Evolutionary conservation across 2,329 filamentous ascomycete species (phyloP), one percentile per base, ranked within the genome.

Genomic region (Aspergillus persii): DNA sequence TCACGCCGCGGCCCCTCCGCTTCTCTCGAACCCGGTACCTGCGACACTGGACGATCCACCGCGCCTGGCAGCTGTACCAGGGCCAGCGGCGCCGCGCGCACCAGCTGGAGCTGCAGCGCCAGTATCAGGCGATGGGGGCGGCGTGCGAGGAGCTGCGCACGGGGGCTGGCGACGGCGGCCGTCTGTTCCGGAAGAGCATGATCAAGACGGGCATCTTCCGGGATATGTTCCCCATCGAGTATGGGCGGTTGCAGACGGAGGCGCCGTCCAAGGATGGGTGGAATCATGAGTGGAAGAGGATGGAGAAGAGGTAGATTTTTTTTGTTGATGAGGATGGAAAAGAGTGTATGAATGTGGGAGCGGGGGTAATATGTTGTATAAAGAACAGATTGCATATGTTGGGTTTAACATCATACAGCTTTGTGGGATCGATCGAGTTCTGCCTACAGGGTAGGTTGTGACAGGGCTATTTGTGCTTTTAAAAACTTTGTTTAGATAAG

Each of bases 41-140:
- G 64, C 91, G 95, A 50, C 95, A 99, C 83, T 99, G 95, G 95
- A 98, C 95, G 54, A 98, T 99, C 77, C 93, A 98, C 82, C 92
- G 95, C 68, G 94, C 94, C 26, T 98, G 93, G 92, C 84, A 91
- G 69, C 83, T 98, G 31, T 89, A 89, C 78, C 87, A 88, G 69
- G 84, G 88, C 67, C 85, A 90, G 73, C 83, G 87, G 69, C 87
- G 87, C 52, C 81, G 84, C 64, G 78, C 80, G 39, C 83, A 86
- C 54, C 83, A 90, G 72, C 79, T 83, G 56, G 91, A 93, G 74
- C 83, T 97, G 50, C 86, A 92, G 79, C 83, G 90, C 47, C 86
- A 86, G 80, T 92, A 93, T 79, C 88, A 91, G 71, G 86, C 86
- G 71, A 98, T 99, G 89, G 83, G 84, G 60, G 81, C 82, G 49